phyloP scores from a whole-genome alignment of 345 rosid species.

The Citrus reticulata region DNA sequence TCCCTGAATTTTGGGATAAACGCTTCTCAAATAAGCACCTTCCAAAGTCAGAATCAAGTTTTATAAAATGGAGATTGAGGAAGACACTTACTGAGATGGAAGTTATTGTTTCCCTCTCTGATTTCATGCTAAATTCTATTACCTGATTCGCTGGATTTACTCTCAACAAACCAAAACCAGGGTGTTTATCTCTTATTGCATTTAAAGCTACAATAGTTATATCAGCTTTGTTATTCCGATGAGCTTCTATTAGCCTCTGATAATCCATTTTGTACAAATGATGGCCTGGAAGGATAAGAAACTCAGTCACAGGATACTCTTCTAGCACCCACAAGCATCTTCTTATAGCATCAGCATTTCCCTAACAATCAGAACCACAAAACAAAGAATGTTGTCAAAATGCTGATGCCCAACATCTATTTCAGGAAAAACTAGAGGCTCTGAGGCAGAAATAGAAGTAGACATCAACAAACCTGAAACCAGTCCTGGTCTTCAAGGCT shows the following conservation, averaged over 20 bases:
- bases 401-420: background rate
- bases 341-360: conserved; percentile 88
- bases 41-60: background rate
- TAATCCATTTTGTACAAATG: conserved; percentile 89
- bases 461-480: conserved; percentile 57
- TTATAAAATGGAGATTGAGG: background rate
- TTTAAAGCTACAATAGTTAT: conserved; percentile 56
- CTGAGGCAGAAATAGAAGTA: background rate
- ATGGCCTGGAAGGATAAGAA: conserved; percentile 76
- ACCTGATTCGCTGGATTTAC: conserved; percentile 48
- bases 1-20: conserved; percentile 33
- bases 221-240: conserved; percentile 50
- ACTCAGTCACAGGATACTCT: conserved; percentile 68
- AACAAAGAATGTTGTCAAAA: background rate
- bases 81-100: conserved; percentile 31
- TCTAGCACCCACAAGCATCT: conserved; percentile 80
- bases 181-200: conserved; percentile 35
- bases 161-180: conserved; percentile 49
- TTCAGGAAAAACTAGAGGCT: background rate
- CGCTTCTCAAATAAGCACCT: background rate
- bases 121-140: conserved; percentile 27
- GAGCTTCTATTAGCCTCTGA: conserved; percentile 52
- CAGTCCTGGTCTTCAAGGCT: conserved; percentile 66
- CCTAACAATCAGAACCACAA: conserved; percentile 30
- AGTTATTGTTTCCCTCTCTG: conserved; percentile 23